A percentile compares a stretch with the other conserved stretches of the same genome.
phyloP scores from a whole-genome alignment of 2,329 filamentous ascomycete species.

The Fusarium concolor region DNA sequence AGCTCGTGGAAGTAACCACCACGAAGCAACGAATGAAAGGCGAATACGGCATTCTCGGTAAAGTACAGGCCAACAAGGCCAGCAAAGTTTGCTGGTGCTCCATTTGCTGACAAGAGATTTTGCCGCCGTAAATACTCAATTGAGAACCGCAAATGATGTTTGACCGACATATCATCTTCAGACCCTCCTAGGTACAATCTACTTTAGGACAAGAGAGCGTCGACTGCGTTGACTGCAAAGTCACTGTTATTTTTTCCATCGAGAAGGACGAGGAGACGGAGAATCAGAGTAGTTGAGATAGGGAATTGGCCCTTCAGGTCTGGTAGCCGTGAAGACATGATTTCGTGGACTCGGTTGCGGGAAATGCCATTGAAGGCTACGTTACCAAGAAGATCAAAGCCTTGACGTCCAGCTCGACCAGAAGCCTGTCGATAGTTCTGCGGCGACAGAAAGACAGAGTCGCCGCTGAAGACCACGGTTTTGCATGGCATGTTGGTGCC shows the following conservation, averaged over 20 bases:
- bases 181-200: constrained; percentile 77
- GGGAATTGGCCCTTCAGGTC: constrained; percentile 83
- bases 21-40: constrained; percentile 79
- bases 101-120: constrained; percentile 69
- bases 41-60: constrained; percentile 79
- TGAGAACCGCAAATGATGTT: constrained; percentile 83
- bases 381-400: constrained; percentile 84
- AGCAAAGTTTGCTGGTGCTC: constrained; percentile 78
- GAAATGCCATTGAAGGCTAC: constrained; percentile 80
- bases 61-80: constrained; percentile 78
- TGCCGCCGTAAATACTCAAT: constrained; percentile 82
- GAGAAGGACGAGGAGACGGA: constrained; percentile 75
- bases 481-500: constrained; percentile 89
- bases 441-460: constrained; percentile 78
- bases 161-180: constrained; percentile 74
- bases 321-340: constrained; percentile 79
- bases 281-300: constrained; percentile 77
- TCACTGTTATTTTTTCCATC: constrained; percentile 72
- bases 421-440: constrained; percentile 82
- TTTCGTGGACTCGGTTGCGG: constrained; percentile 69
- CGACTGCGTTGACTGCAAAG: constrained; percentile 71
- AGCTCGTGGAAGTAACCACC: constrained; percentile 75
- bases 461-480: constrained; percentile 81
- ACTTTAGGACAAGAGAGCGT: constrained; percentile 76
- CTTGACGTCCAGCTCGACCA: constrained; percentile 81